Base-by-base conservation (phyloP, 805 yeast genomes). In the Saccharomyces paradoxus region DNA sequence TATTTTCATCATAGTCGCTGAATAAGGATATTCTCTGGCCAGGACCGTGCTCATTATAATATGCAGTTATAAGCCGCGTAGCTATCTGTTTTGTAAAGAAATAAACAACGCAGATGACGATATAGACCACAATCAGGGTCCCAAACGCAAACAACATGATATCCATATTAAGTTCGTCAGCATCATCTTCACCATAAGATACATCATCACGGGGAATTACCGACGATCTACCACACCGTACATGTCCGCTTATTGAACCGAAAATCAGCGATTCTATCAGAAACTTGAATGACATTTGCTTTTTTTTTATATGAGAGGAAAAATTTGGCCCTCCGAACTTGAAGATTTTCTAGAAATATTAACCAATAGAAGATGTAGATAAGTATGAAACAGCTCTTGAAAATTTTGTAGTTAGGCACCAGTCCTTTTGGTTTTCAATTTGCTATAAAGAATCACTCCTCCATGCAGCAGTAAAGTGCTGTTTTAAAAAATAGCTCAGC, bases 121-220 rank as follows among this genome's bases (percentile, higher is more conserved):
- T 22, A 41, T 63, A 63, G 51, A 61, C 54, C 24, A 63, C 22
- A 21, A 63, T 47, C 58, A 66, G 58, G 13, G 66, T 60, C 6
- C 58, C 54, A 13, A 62, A 37, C 2, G 66, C 55, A 50, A 62
- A 63, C 21, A 65, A 22, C 59, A 66, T 59, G 9, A 65, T 49
- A 53, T 58, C 63, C 46, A 65, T 52, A 52, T 64, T 67, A 48
- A 61, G 53, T 31, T 61, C 66, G 17, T 62, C 64, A 37, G 58
- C 61, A 17, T 54, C 57, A 28, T 49, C 48, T 41, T 55, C 49
- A 10, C 55, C 61, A 13, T 51, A 53, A 7, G 44, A 30, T 12
- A 31, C 27, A 30, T 28, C 14, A 10, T 22, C 52, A 24, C 22
- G 44, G 9, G 44, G 44, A 8, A 37, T 37, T 9, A 37, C 44